Base-by-base conservation (phyloP, 768 basidiomycete species). In the Pulveroboletus frians region DNA sequence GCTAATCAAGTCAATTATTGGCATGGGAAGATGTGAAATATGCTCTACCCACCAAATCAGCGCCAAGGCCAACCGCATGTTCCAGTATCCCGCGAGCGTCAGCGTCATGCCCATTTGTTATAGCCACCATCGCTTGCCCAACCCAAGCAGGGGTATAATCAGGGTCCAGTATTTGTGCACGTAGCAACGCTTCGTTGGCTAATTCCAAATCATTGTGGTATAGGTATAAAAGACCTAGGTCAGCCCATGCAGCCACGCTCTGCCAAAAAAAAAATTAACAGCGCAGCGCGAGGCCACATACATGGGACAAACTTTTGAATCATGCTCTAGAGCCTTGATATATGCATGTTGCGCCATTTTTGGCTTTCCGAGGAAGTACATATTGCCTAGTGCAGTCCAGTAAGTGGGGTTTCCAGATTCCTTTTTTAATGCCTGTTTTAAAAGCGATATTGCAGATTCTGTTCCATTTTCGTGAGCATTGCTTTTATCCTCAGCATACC, bases 91-190 rank as follows among this genome's bases (percentile, higher is more conserved):
- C 74, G 17, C 73, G 72, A 3, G 88, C 83, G 47, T 92, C 85
- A 5, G 62, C 56, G 27, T 76, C 64, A 46, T 89, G 78, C 4
- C 77, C 79, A 48, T 81, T 79, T 29, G 68, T 62, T 15, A 73
- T 75, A 39, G 88, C 88, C 37, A 90, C 74, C 21, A 91, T 66
- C 4, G 80, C 87, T 64, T 94, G 93, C 1, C 92, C 96, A 18
- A 95, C 75, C 96, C 96, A 99, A 8, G 92, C 85, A 18, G 83
- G 61, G 1, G 86, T 76, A 68, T 84, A 86, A 61, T 98, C 95
- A 7, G 95, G 91, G 71, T 98, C 93, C 38, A 93, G 75, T 15
- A 86, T 83, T 65, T 97, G 96, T 9, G 94, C 92, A 49, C 84
- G 84, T 59, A 84, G 76, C 57, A 99, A 81, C 1, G 89, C 85